Base-by-base conservation (phyloP, 2,329 filamentous ascomycete species). In the Didymella pomorum region DNA sequence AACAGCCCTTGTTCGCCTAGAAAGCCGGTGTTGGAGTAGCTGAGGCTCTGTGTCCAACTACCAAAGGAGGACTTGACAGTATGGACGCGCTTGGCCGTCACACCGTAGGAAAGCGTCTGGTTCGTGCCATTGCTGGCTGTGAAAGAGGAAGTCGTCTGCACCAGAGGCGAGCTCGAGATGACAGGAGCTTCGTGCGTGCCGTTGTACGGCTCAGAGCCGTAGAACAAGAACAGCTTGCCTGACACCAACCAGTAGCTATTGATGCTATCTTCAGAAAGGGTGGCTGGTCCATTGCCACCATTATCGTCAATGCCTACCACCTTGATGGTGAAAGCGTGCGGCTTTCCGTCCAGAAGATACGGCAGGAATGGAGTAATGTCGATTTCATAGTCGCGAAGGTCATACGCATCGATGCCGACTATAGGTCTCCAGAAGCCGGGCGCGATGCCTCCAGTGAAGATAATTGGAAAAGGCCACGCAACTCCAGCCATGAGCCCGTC, bases 161-260 rank as follows among this genome's bases (percentile, higher is more conserved):
- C 12, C 6, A 31, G 6, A 31, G 43, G 31, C 8, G 51, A 28
- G 33, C 29, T 29, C 12, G 43, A 41, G 18, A 53, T 53, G 4
- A 18, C 14, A 39, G 42, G 51, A 31, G 51, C 43, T 29, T 29
- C 42, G 23, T 53, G 51, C 12, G 42, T 46, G 21, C 51, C 51
- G 4, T 41, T 53, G 33, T 53, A 53, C n/a, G 43, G 4, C 18
- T 41, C 42, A 1, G 42, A 29, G 25, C 43, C 51, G n/a, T 46
- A 47, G 31, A 53, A 53, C 10, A 53, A 33, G 14, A 53, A 53
- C 8, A 53, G 18, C 33, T 53, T 53, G 25, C 51, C 51, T 4
- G 51, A 53, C 5, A 53, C 51, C 4, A 47, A 42, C 51, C 51
- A 53, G 51, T 47, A 53, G 12, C 33, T 53, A 18, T 53, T 53